Evolutionary conservation across 2,329 filamentous ascomycete genomes (phyloP), one percentile per base, ranked within the genome.

Genomic region (Epicoccum sorghinum): DNA sequence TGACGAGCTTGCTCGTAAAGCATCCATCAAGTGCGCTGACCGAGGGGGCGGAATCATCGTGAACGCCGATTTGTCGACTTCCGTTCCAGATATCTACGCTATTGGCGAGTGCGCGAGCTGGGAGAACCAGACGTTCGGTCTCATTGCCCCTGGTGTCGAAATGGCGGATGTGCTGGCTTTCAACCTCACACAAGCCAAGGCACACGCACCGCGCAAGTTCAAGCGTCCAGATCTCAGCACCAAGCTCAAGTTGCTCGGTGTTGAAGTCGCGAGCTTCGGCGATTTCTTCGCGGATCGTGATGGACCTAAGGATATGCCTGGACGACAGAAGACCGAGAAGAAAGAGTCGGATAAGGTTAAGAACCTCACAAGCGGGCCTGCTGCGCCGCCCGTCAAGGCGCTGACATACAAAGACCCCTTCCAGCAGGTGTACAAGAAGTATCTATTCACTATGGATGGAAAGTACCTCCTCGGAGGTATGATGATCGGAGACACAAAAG

Each of bases 401-500:
- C 78, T 96, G 37, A 93, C 89, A 0, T 96, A 96, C 78, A 91
- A 89, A 58, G 92, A 96, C 67, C 92, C 92, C 0, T 96, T 96
- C 70, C 83, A 87, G 51, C 87, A 91, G 42, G 86, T 96, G 1
- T 96, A 96, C 79, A 96, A 96, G 75, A 96, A 96, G 70, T 96
- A 95, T 73, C 78, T 96, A 9, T 96, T 96, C 68, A 96, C 92
- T 0, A 79, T 87, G 68, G 93, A 96, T 69, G 92, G 92, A 24
- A 96, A 96, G 72, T 93, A 93, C 66, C 79, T 96, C 1, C 84
- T 96, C 0, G 92, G 92, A n/a, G 93, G 92, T 4, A 96, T 96
- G 91, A 96, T 96, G 91, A 95, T 96, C 57, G 93, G 92, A 35
- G 92, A 96, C 67, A 96, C 91, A 0, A 89, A 85, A 59, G 92